Percentiles rank a stretch among this genome's conserved stretches.
Conservation (phyloP, 306 rosid genomes). For the Cyamopsis tetragonoloba region DNA sequence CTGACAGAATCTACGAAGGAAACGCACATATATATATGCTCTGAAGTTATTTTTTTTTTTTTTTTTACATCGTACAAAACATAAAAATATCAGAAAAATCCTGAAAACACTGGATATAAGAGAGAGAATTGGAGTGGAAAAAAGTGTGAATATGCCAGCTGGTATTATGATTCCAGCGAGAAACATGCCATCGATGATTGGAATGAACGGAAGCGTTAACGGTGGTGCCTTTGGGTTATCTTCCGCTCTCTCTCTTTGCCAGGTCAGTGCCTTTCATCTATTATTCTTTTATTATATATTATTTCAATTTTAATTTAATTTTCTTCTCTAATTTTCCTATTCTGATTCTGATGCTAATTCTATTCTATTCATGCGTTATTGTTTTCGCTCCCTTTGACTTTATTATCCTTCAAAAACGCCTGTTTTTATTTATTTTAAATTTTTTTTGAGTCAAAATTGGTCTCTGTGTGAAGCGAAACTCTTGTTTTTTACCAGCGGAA, state of each 20-base stretch:
- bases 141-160: conserved; percentile 46
- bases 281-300: too few relatives aligned
- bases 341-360: conserved; percentile 17
- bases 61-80: not conserved
- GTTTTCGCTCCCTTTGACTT: conserved; percentile 17
- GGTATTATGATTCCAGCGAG: conserved; percentile 66
- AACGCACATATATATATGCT: not conserved
- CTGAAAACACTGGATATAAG: not conserved
- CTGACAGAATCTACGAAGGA: conserved; percentile 22
- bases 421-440: too few relatives aligned
- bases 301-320: not conserved
- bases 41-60: not conserved
- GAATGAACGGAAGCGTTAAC: conserved; percentile 58
- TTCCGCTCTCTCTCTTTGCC: conserved; percentile 65
- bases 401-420: not conserved
- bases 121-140: not conserved
- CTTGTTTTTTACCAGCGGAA: conserved; percentile 19
- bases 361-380: conserved; percentile 10
- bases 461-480: not conserved
- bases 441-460: conserved; percentile 21
- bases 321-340: not conserved
- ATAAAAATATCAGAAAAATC: not conserved
- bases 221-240: conserved; percentile 61
- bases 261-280: conserved; percentile 45
- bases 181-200: conserved; percentile 67